These are phyloP conservation scores for Pholiota molesta DNA, from an alignment of 768 basidiomycete species.

Conservation along the genomic window DNA sequence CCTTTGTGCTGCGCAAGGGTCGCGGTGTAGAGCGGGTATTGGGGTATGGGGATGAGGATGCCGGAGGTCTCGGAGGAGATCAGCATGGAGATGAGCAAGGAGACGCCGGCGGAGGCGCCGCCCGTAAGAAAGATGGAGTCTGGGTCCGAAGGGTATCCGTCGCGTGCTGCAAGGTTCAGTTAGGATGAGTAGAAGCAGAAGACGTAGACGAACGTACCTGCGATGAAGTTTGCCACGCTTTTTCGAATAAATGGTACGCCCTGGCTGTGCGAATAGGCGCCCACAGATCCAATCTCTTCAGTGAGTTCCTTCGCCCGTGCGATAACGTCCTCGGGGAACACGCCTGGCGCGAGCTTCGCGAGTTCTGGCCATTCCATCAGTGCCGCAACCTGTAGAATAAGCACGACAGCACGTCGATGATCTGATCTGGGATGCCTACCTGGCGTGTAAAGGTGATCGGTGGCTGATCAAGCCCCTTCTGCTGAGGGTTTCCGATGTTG, in stretches of 20 bases:
- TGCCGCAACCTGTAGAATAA: constrained; percentile 69
- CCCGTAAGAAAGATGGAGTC: constrained; percentile 92
- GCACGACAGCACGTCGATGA: constrained; percentile 1
- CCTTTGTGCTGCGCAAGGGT: constrained; percentile 86
- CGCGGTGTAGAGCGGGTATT: constrained; percentile 97
- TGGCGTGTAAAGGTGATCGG: constrained; percentile 93
- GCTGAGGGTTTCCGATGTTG: constrained; percentile 99
- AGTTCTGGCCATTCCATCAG: constrained; percentile 92
- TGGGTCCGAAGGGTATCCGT: constrained; percentile 84
- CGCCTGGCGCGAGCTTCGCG: constrained; percentile 70
- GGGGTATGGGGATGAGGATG: constrained; percentile 94
- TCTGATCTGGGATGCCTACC: constrained; percentile 47
- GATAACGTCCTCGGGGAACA: constrained; percentile 86
- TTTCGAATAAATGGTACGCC: constrained; percentile 88
- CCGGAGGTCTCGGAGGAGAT: constrained; percentile 70
- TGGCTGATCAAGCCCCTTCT: constrained; percentile 90
- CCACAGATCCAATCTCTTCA: constrained; percentile 86
- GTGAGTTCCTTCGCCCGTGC: constrained; percentile 81
- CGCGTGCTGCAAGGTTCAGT: constrained; percentile 62
- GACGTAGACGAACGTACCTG: constrained; percentile 49
- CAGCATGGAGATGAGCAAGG: constrained; percentile 79
- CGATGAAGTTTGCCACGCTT: constrained; percentile 88
- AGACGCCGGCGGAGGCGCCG: constrained; percentile 95
- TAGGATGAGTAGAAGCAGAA: neutral
- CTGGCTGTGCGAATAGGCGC: constrained; percentile 96